Evolutionary conservation across 1,139 yeast species (phyloP), one percentile per base, ranked within the genome.

Genomic region (Magnusiomyces tetraspermus): DNA sequence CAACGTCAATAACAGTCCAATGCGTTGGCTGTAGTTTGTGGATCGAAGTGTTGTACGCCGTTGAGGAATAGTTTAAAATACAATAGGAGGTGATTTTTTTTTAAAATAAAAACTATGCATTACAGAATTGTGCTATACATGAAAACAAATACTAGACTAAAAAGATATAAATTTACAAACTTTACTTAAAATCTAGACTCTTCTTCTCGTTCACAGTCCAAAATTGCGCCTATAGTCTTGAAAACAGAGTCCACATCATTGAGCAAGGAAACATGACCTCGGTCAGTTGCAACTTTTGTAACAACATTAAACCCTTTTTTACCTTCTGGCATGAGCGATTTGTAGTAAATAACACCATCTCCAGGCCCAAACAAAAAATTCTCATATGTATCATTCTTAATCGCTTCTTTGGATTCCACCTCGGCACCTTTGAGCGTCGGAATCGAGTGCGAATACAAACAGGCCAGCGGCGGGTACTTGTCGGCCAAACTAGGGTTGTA

Each of bases 261-360:
- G 77, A 89, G 73, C 50, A 89, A 70, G 37, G 82, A 82, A 10
- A 89, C 92, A 68, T 89, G 97, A 2, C 96, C 96, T 46, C 78
- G 71, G 1, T 72, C 75, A 51, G 85, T 76, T 1, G 82, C 74
- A 53, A 85, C 74, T 61, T 82, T 84, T 8, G 86, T 90, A 19
- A 77, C 86, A 2, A 85, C 78, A 0, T 76, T 54, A 63, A 83
- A 88, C 0, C 94, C 94, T 10, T 15, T 15, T 58, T 75, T 74
- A 28, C 72, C 69, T 61, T 83, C 85, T 0, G 97, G 96, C 80
- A 88, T 78, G 43, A 86, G 68, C 83, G 90, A 83, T 58, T 79
- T 79, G 60, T 83, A 87, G 67, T 86, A 88, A 1, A 88, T 85
- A 17, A 89, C 96, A 36, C 97, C 97, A 64, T 89, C 97, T 6